phyloP scores from a whole-genome alignment of 2,329 filamentous ascomycete species.

The Pseudonectria foliicola region DNA sequence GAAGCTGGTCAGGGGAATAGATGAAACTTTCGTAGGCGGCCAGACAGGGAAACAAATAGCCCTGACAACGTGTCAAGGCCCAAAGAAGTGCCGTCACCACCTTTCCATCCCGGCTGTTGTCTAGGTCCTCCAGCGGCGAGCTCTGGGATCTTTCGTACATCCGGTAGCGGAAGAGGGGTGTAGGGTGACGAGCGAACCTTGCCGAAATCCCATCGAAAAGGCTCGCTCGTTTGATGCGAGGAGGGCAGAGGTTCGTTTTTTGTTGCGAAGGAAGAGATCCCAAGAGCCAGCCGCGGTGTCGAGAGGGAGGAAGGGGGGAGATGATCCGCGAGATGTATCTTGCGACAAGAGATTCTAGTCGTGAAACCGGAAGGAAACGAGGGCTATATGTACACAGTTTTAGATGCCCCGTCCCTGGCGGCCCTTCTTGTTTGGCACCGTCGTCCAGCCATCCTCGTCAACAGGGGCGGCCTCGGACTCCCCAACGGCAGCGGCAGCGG shows the following conservation, averaged over 20 bases:
- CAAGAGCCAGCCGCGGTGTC: conserved; percentile 14
- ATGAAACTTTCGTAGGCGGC: too few species aligned
- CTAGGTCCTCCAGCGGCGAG: too few species aligned
- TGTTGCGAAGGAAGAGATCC: conserved; percentile 11
- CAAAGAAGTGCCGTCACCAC: too few species aligned
- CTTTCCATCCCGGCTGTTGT: too few species aligned
- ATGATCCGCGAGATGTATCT: conserved; percentile 20
- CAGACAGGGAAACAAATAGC: too few species aligned
- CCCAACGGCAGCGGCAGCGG: conserved; percentile 24
- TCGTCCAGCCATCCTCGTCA: conserved; percentile 58
- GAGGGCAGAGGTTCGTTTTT: conserved; percentile 15
- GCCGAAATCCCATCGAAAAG: too few species aligned
- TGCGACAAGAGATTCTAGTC: conserved; percentile 28
- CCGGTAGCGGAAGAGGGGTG: too few species aligned
- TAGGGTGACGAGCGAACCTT: too few species aligned
- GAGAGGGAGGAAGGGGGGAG: neutral
- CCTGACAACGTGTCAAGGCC: too few species aligned
- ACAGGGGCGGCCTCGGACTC: conserved; percentile 34
- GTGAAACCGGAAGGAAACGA: conserved; percentile 27
- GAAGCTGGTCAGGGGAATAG: conserved; percentile 14
- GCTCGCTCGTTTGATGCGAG: conserved; percentile 4
- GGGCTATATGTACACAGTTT: conserved; percentile 29
- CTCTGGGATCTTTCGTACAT: too few species aligned
- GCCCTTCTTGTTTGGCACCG: conserved; percentile 36
- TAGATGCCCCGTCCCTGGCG: conserved; percentile 28